Evolutionary conservation across 257 asterid genomes (phyloP), one percentile per base, ranked within the genome.

Genomic region (Solanum corneliomulleri): DNA sequence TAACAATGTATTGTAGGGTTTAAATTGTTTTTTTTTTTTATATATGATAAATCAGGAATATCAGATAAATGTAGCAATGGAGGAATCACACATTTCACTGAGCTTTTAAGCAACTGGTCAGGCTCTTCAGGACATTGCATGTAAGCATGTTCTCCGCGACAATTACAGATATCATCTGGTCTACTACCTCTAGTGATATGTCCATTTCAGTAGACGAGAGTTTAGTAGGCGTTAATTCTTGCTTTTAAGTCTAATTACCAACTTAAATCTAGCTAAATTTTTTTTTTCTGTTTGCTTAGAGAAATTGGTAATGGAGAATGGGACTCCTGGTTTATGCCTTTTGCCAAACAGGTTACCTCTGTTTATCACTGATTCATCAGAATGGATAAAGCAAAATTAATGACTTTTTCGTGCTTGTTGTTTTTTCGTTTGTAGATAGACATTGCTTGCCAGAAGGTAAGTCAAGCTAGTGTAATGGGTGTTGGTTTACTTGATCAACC

Each of bases 321-420:
- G 93, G 98, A 95, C 92, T 95, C 99, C 23, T 96, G 99, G 99
- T 93, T 97, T 8, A 91, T 94, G 95, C 97, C 98, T 35, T 93
- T 96, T 47, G 12, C 71, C 14, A 87, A 94, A 88, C 99, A 96
- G 97, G 99, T 94, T 82, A 56, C 23, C 8, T n/a, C 25, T 77
- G 85, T 81, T 82, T 39, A 86, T 74, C 47, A 44, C 20, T 47
- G 68, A 80, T 80, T 47, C 42, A 47, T 47, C 68, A 29, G 29
- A 31, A 47, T 45, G 68, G 68, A 80, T 80, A 29, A 29, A 84
- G 64, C 3, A 27, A 39, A 25, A 42, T n/a, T 71, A 25, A 64
- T 64, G 44, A 75, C 37, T 89, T 74, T 58, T 64, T 88, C 78
- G 3, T 75, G 47, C 37, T 45, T 47, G n/a, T 88, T 31, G 31